These are phyloP conservation scores for Takashimella tepidaria DNA, from an alignment of 1,284 basidiomycete species.

Conservation along the genomic window DNA sequence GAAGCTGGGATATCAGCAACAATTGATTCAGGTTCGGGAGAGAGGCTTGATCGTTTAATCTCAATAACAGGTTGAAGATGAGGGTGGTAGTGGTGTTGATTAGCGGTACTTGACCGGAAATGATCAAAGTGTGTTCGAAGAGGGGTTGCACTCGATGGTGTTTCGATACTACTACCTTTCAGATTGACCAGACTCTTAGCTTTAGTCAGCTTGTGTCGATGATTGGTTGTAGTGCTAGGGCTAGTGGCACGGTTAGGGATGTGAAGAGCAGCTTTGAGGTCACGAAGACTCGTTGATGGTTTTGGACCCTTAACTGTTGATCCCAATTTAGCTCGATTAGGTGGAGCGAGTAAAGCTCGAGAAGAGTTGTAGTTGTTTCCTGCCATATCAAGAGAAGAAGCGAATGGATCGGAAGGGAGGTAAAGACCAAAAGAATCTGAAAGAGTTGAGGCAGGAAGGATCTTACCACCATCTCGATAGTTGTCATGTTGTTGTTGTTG, in stretches of 20 bases:
- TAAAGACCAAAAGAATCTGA: conserved; percentile 15
- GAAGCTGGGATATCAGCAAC: not conserved
- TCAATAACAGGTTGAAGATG: not conserved
- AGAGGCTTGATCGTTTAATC: not conserved
- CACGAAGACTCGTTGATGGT: conserved; percentile 18
- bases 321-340: not conserved
- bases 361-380: conserved; percentile 13
- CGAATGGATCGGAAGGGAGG: conserved; percentile 36
- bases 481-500: too few relatives aligned
- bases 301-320: conserved; percentile 1
- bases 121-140: not conserved
- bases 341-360: not conserved
- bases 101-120: not conserved
- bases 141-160: conserved; percentile 13
- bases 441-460: not conserved
- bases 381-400: conserved; percentile 25
- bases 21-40: not conserved
- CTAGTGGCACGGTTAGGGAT: conserved; percentile 3
- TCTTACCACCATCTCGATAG: not conserved
- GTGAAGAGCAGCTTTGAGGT: conserved; percentile 27
- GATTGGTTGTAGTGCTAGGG: not conserved
- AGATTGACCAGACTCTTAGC: conserved; percentile 33
- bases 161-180: conserved; percentile 4
- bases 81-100: not conserved
- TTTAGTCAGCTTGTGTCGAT: conserved; percentile 19